Evolutionary conservation across 805 yeast species (phyloP).

Genomic region (Ogataea ganodermae): DNA sequence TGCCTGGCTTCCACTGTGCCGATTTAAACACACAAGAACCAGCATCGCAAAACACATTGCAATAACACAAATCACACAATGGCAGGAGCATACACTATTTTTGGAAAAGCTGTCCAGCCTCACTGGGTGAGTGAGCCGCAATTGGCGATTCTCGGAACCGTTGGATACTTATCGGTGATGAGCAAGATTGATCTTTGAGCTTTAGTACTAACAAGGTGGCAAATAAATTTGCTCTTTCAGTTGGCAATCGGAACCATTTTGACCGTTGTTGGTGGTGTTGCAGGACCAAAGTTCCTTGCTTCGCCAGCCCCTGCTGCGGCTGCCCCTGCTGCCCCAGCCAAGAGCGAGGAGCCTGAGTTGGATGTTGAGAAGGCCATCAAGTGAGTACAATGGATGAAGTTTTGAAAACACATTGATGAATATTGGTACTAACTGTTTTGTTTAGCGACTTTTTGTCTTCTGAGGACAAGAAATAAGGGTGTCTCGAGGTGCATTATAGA

Average conservation of each 20-base stretch:
- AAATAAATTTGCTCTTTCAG: conserved; percentile 36
- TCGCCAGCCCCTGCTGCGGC: conserved; percentile 43
- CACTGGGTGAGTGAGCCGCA: conserved; percentile 56
- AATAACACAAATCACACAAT: conserved; percentile 39
- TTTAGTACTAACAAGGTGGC: not conserved
- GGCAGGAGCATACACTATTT: conserved; percentile 82
- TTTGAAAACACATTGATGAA: no score
- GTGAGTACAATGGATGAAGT: conserved; percentile 28
- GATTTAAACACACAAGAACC: not conserved
- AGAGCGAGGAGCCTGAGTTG: conserved; percentile 27
- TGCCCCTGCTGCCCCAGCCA: conserved; percentile 61
- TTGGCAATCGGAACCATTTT: conserved; percentile 81
- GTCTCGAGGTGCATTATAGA: not conserved
- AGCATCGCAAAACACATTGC: not conserved
- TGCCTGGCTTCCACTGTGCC: no score
- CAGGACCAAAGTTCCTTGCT: conserved; percentile 51
- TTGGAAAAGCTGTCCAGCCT: conserved; percentile 82
- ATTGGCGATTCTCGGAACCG: not conserved
- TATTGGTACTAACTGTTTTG: not conserved
- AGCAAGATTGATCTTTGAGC: not conserved
- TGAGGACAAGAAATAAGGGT: conserved; percentile 24
- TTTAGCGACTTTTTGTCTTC: conserved; percentile 31
- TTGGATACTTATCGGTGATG: conserved; percentile 7
- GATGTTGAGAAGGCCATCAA: conserved; percentile 37
- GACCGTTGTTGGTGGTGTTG: conserved; percentile 58